Conservation (phyloP, 2,329 filamentous ascomycete genomes). For the Cylindrodendrum hubeiense region DNA sequence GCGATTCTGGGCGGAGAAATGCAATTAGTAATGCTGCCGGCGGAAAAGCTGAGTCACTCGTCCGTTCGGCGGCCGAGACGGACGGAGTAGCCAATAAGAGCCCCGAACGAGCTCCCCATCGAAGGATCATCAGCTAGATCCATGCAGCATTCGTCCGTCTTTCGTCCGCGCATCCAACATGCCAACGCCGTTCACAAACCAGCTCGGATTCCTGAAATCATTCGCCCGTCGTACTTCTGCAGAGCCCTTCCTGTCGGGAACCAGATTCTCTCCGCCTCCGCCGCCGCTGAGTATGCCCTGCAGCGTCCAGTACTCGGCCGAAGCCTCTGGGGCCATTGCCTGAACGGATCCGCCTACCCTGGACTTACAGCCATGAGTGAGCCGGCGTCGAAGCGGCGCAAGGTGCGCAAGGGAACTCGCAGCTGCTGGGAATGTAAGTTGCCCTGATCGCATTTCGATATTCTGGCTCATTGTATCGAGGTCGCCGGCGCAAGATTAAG, state of each 20-base stretch:
- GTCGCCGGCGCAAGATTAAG: slow-evolving; percentile 62
- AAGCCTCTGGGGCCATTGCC: slow-evolving; percentile 7
- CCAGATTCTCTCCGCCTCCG: not conserved
- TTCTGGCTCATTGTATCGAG: slow-evolving; percentile 23
- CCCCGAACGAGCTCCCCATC: not conserved
- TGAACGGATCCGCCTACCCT: not conserved
- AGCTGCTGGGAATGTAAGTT: slow-evolving; percentile 72
- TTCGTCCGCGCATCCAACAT: slow-evolving; percentile 29
- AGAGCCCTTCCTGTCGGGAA: not conserved
- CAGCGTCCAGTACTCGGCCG: slow-evolving; percentile 35
- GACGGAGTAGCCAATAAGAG: slow-evolving; percentile 20
- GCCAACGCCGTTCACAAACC: not conserved
- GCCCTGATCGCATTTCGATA: not conserved
- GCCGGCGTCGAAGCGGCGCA: slow-evolving; percentile 45
- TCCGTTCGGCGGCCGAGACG: slow-evolving; percentile 36
- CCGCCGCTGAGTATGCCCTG: not conserved
- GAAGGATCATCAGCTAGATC: not conserved
- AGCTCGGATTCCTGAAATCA: not conserved
- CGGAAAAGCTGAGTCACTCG: slow-evolving; percentile 19
- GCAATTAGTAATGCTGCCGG: slow-evolving; percentile 27
- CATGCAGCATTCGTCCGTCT: slow-evolving; percentile 17
- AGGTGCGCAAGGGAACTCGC: slow-evolving; percentile 67
- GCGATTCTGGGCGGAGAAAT: slow-evolving; percentile 12
- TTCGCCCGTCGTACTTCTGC: not conserved
- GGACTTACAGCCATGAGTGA: slow-evolving; percentile 30